Evolutionary conservation across 495 filamentous ascomycete genomes (phyloP), one percentile per base, ranked within the genome.

Genomic region (Neurospora sp.): DNA sequence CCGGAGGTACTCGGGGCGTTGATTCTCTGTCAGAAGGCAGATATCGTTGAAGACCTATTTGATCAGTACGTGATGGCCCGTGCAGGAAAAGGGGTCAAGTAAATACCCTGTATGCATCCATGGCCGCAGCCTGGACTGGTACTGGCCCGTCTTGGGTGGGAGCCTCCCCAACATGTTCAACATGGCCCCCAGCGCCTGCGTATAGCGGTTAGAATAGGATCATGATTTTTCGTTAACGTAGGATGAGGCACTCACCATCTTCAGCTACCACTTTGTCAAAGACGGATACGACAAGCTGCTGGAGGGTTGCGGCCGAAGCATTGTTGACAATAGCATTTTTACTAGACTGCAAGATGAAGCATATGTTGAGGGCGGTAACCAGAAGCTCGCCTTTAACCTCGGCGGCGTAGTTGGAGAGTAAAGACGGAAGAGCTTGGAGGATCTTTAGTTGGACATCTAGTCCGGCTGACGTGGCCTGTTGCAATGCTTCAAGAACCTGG

Each of bases 391-490:
- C 93, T 70, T 89, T 89, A 38, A 99, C 81, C 59, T 94, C 91
- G 71, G 87, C 87, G 0, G 93, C 90, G 82, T 98, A 98, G 79
- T 96, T 96, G 75, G 98, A 94, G 8, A 98, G 83, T 44, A 99
- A 78, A 1, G 94, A 91, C n/a, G 96, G 96, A 40, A 99, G 83
- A 0, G 94, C 92, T 79, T 99, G 96, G 20, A 99, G 84, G 39
- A 98, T 96, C 82, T 98, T 99, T 69, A 99, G 87, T 76, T 99
- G 96, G 3, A 98, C 91, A 80, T 99, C 96, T 69, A 96, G 87
- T 40, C 91, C 94, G 86, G 81, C 76, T 35, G 76, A 81, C 4
- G 92, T 91, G 69, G 91, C 93, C 77, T 98, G 94, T 76, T 90
- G 90, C 74, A 99, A 85, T 1, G 94, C 94, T 70, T 94, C 91